These are phyloP conservation scores for Pythium myriotylum DNA, from an alignment of 352 stramenopile species.

Conservation along the genomic window DNA sequence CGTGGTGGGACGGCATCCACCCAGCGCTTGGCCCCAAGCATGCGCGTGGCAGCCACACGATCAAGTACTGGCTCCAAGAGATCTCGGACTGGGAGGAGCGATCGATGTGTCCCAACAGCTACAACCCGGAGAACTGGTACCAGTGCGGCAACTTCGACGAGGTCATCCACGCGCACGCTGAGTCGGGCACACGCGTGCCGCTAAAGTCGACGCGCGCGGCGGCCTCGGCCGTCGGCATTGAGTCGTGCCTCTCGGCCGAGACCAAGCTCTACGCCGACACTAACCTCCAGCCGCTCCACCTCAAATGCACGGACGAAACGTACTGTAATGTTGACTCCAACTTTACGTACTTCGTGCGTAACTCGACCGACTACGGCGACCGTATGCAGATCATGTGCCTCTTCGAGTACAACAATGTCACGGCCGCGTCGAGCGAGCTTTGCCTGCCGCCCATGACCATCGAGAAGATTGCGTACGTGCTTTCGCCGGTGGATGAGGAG, in stretches of 20 bases:
- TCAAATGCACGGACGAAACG: constrained; percentile 52
- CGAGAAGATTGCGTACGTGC: constrained; percentile 60
- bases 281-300: constrained; percentile 62
- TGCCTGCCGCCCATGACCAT: constrained; percentile 62
- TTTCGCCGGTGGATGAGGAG: constrained; percentile 57
- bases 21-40: constrained; percentile 57
- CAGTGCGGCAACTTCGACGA: constrained; percentile 63
- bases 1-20: constrained; percentile 69
- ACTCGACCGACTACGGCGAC: constrained; percentile 60
- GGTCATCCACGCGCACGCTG: constrained; percentile 39
- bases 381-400: constrained; percentile 74
- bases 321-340: constrained; percentile 42
- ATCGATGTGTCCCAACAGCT: constrained; percentile 72
- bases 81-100: constrained; percentile 71
- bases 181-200: constrained; percentile 41
- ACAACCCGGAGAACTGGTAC: constrained; percentile 74
- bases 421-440: constrained; percentile 51
- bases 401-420: constrained; percentile 61
- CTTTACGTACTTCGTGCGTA: constrained; percentile 65
- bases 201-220: constrained; percentile 35
- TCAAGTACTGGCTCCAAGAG: constrained; percentile 76
- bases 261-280: constrained; percentile 59
- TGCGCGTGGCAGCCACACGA: constrained; percentile 64
- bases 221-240: constrained; percentile 37
- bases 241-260: constrained; percentile 57